Evolutionary conservation across 208 protist genomes (phyloP).

Genomic region (Herpetomonas samuelpessoai): DNA sequence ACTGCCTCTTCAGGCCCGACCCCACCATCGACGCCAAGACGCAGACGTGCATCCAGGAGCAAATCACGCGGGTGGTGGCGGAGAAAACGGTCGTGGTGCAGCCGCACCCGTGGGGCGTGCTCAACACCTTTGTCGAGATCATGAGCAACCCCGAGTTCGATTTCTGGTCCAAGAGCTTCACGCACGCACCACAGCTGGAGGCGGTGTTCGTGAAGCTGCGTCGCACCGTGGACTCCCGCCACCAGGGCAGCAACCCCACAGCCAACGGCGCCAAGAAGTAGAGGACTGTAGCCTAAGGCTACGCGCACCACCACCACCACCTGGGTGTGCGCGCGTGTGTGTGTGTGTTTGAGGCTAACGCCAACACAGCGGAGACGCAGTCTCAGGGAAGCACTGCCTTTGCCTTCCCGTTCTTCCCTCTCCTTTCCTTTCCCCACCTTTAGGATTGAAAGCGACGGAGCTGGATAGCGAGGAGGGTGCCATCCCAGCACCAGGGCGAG

Average conservation of each 20-base stretch:
- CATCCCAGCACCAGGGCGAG: too few species aligned
- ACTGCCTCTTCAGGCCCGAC: conserved; percentile 95
- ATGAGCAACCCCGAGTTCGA: conserved; percentile 95
- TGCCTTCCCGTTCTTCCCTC: too few species aligned
- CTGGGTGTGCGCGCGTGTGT: too few species aligned
- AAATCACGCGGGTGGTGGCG: conserved; percentile 94
- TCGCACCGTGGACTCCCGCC: conserved; percentile 49
- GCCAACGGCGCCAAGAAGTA: conserved; percentile 7
- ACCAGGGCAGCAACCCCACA: conserved; percentile 24
- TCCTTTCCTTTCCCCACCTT: too few species aligned
- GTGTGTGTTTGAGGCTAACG: too few species aligned
- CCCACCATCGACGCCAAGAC: conserved; percentile 37
- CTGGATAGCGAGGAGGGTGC: too few species aligned
- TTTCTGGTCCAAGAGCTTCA: conserved; percentile 97
- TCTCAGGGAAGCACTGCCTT: too few species aligned
- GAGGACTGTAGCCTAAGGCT: too few species aligned
- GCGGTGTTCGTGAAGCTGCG: conserved; percentile 94
- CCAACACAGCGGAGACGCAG: too few species aligned
- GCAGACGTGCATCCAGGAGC: conserved; percentile 95
- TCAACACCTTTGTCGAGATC: conserved; percentile 99
- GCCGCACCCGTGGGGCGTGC: conserved; percentile 98
- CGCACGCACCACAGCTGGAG: conserved; percentile 71
- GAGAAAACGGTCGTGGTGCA: conserved; percentile 98
- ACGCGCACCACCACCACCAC: too few species aligned
- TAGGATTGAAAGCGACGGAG: too few species aligned